Base-by-base conservation (phyloP, 1,284 basidiomycete genomes). In the Rhizoctonia solani region DNA sequence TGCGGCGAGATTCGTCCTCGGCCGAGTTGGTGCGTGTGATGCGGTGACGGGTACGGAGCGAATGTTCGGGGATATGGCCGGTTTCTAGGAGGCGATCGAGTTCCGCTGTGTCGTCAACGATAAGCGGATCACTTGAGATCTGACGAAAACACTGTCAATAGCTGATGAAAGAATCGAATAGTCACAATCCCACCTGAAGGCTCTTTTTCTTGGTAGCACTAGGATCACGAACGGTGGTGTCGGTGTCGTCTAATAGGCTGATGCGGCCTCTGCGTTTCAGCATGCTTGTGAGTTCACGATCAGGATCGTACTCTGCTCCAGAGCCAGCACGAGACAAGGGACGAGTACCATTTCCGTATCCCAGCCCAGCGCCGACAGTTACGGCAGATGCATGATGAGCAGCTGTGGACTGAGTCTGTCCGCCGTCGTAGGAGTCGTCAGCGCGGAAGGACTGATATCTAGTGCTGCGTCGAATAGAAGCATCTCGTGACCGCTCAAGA, bases 361-460 rank as follows among this genome's bases (percentile, higher is more conserved):
- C 87, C 2, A 95, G 81, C 0, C 93, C 93, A 1, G 91, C 90
- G 67, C 84, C 90, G n/a, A 95, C 81, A 0, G 93, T 95, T 53
- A 94, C 80, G 0, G 85, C 90, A 70, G 89, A 92, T 27, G 90
- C 91, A 76, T 95, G 93, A 76, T 95, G 93, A 1, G 87, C 90
- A 11, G 86, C 86, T 0, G 92, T 94, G 0, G 90, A 93, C 68
- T 90, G 79, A 0, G 91, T 89, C 67, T 86, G 83, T 21, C 82
- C 84, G 21, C 80, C 84, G 70, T 86, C 89, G 50, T 54, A 66
- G 16, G 65, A 61, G 42, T 81, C 84, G 50, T 79, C 74, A 14
- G 82, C 82, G 65, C 81, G 83, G 74, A 86, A 86, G 4, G 87
- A 87, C 86, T 87, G 89, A 0, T 81, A 81, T 42, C 82, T 75